These are phyloP conservation scores for Hordeum marinum DNA, from an alignment of 176 grass and related monocot genomes.

Conservation along the genomic window DNA sequence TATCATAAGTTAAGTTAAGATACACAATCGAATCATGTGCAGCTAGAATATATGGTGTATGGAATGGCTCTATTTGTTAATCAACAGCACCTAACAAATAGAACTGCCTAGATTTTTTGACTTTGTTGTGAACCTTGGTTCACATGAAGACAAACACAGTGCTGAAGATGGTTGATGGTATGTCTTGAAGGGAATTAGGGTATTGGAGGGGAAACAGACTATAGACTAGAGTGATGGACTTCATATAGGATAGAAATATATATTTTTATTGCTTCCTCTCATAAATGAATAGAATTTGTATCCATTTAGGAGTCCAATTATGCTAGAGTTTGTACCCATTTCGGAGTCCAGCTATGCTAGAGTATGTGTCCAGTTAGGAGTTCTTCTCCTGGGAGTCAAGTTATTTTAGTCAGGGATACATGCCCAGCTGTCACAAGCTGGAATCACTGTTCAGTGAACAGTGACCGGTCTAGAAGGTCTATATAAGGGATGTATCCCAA, in stretches of 20 bases:
- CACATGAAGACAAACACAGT: background rate
- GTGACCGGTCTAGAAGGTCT: too few species aligned
- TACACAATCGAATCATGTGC: background rate
- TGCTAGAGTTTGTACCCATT: too few species aligned
- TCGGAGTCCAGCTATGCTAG: too few species aligned
- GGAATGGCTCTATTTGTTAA: conserved; percentile 6
- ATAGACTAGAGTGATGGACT: background rate
- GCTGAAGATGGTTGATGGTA: background rate
- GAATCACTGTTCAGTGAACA: too few species aligned
- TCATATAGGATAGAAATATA: background rate
- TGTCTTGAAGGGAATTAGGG: background rate
- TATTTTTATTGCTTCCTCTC: background rate
- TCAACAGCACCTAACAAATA: background rate
- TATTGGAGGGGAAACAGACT: background rate
- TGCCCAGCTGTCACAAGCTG: too few species aligned
- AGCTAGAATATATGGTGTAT: background rate
- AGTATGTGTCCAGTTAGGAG: too few species aligned
- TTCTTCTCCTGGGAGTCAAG: too few species aligned
- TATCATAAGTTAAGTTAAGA: conserved; percentile 3
- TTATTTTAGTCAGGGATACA: too few species aligned
- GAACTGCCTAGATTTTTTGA: background rate
- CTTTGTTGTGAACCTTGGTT: background rate
- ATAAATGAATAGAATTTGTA: background rate
- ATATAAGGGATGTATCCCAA: too few species aligned
- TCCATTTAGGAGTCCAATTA: too few species aligned